Evolutionary conservation across 1,284 basidiomycete species (phyloP).

Genomic region (Ceratorhiza oryzae-sativae): DNA sequence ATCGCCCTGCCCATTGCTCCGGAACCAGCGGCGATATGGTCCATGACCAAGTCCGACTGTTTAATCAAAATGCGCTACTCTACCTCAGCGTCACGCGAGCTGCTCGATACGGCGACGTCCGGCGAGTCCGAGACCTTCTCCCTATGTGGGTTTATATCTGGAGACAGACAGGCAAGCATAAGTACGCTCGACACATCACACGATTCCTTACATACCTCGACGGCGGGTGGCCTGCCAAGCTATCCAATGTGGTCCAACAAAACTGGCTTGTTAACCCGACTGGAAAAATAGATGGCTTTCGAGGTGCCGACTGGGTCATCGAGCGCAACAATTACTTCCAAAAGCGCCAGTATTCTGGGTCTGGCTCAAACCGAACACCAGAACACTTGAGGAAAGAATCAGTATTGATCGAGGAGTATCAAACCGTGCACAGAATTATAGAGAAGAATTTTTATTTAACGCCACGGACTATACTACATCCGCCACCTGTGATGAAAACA

Average conservation of each 20-base stretch:
- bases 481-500: neutral
- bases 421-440: neutral
- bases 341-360: slow-evolving; percentile 35
- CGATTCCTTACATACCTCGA: slow-evolving; percentile 32
- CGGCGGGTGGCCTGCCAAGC: no score
- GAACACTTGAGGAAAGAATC: neutral
- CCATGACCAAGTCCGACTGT: slow-evolving; percentile 49
- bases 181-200: slow-evolving; percentile 50
- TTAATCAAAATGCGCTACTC: slow-evolving; percentile 49
- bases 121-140: slow-evolving; percentile 49
- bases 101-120: slow-evolving; percentile 53
- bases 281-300: no score
- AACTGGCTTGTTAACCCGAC: no score
- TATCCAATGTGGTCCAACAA: no score
- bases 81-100: no score
- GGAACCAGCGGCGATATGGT: slow-evolving; percentile 46
- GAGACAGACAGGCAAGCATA: slow-evolving; percentile 48
- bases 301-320: no score
- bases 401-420: neutral
- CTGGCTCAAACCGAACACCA: neutral
- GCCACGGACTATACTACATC: neutral
- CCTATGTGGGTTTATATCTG: slow-evolving; percentile 51
- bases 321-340: slow-evolving; percentile 49
- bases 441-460: neutral
- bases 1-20: neutral